Base-by-base conservation (phyloP, 2,329 filamentous ascomycete species). In the Macrophomina pseudophaseolina region DNA sequence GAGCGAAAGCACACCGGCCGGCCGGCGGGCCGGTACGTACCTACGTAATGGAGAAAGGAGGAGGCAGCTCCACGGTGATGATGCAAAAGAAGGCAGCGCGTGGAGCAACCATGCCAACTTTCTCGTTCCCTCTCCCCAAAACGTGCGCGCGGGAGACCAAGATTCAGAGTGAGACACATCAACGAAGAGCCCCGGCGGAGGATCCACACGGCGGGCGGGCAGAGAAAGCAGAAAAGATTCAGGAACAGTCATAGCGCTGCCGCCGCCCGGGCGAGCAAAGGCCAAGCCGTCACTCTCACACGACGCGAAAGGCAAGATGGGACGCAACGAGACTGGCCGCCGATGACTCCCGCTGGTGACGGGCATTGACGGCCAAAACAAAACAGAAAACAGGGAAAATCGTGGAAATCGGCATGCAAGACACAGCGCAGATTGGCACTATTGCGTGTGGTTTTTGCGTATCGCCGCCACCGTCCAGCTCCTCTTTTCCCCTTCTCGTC, bases 211-310 rank as follows among this genome's bases (percentile, higher is more conserved):
- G 23, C 23, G 33, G 28, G 53, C 53, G 35, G 35, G 35, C 35
- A 38, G 4, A 38, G 11, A 38, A 38, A 38, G 35, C 11, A 7
- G 11, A 38, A 12, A 8, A 58, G 54, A 9, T 42, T 23, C 54
- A 60, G 56, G 56, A 60, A 60, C 58, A 62, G 58, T 49, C 58
- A 51, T 51, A 62, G 58, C 58, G 58, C 32, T 14, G 14, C 53
- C 18, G 23, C 35, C 23, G 23, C 23, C 23, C 23, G 23, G 38
- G n/a, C 16, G n/a, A 16, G 3, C 52, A 38, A 7, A 12, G 11
- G 35, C 35, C 35, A 38, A 38, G 23, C 23, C 23, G 23, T 23
- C 23, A 23, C 3, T 23, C 23, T 23, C 23, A 23, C 23, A 23
- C 23, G 23, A 23, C 23, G 23, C 23, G 23, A 23, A 23, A 23